Base-by-base conservation (phyloP, 1,139 yeast genomes). In the Nakaseomyces kungkrabaensis region DNA sequence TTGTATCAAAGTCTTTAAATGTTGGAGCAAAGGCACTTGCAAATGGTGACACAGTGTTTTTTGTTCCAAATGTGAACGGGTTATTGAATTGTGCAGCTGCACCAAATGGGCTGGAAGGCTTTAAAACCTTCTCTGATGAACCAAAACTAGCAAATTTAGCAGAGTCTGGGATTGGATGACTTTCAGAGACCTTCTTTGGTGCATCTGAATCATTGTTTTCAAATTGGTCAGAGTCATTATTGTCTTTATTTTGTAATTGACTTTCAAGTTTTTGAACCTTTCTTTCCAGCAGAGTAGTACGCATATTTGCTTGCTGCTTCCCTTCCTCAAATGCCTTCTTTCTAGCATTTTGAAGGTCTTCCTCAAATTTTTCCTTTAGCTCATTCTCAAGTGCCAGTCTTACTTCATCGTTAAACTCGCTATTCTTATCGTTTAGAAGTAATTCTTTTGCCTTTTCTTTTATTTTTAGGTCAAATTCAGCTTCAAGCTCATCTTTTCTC, bases 261-360 rank as follows among this genome's bases (percentile, higher is more conserved):
- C 54, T 48, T 50, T 54, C 61, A 43, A 54, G 52, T 49, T 55
- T 61, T 45, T 54, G 55, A 17, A 56, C 61, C 56, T 59, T 62
- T 50, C 57, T 59, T 52, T 53, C 66, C 44, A 56, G 48, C 11
- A 62, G 51, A 5, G 56, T 62, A 52, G 58, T 67, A 52, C 56
- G 65, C 66, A 59, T 57, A 43, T 60, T 66, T 41, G 68, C 65
- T 38, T 69, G 68, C 52, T 70, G 66, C 44, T 57, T 59, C 10
- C 73, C 69, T 49, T 72, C 72, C 29, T 70, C 72, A 47, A 70
- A 67, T 5, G 72, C 65, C 37, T 60, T 60, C 54, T 68, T 63
- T 60, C 69, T 69, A 27, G 62, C 60, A 33, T 60, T 68, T 17
- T 66, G 67, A 43, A 70, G 59, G 25, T 61, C 62, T 11, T 53